phyloP scores from a whole-genome alignment of 78 protist genomes.

The Polysphondylium violaceum region DNA sequence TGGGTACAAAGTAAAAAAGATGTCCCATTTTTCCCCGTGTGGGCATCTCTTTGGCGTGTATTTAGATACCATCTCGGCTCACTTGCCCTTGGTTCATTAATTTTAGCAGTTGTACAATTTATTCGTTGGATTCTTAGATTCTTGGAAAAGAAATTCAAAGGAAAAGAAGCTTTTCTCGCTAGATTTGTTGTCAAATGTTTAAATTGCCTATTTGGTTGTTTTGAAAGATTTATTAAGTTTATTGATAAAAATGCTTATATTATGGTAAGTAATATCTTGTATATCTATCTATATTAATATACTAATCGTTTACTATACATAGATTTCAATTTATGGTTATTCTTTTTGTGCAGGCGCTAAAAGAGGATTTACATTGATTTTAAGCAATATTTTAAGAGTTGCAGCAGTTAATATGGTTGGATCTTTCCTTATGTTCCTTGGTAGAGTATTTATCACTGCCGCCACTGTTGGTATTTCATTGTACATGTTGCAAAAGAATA shows the following conservation, averaged over 20 bases:
- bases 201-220: slow-evolving; percentile 86
- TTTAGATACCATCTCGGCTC: slow-evolving; percentile 91
- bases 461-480: slow-evolving; percentile 28
- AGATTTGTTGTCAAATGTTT: slow-evolving; percentile 68
- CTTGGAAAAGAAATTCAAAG: slow-evolving; percentile 62
- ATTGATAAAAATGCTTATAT: slow-evolving; percentile 94
- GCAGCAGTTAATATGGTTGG: slow-evolving; percentile 82
- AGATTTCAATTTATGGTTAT: slow-evolving; percentile 88
- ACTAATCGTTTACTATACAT: background rate
- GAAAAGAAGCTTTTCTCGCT: slow-evolving; percentile 30
- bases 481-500: slow-evolving; percentile 8
- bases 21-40: slow-evolving; percentile 74
- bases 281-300: background rate
- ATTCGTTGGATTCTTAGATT: slow-evolving; percentile 81
- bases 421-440: slow-evolving; percentile 75
- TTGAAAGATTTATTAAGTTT: slow-evolving; percentile 91
- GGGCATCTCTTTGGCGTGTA: slow-evolving; percentile 66
- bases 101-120: slow-evolving; percentile 90
- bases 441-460: slow-evolving; percentile 69
- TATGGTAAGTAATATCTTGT: slow-evolving; percentile 30
- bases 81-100: slow-evolving; percentile 88
- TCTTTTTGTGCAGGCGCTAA: slow-evolving; percentile 86
- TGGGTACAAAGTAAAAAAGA: slow-evolving; percentile 80
- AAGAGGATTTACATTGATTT: slow-evolving; percentile 80
- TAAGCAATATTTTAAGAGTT: slow-evolving; percentile 84